These are phyloP conservation scores for Crithidia fasciculata DNA, from an alignment of 208 protist species.

Conservation along the genomic window DNA sequence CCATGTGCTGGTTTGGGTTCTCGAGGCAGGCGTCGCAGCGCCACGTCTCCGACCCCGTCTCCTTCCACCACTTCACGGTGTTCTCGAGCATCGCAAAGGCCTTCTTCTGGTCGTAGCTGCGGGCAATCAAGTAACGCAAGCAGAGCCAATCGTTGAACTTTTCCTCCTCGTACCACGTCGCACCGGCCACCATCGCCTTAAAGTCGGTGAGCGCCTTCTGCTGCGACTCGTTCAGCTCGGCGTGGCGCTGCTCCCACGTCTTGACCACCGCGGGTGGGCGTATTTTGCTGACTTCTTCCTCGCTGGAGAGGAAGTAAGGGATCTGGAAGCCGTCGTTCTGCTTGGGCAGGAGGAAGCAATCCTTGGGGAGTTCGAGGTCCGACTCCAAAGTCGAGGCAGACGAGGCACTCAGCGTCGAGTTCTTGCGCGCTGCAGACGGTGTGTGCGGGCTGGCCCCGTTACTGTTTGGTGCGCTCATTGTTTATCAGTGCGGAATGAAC, in stretches of 20 bases:
- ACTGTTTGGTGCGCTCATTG: not conserved
- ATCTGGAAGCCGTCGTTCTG: slow-evolving; percentile 84
- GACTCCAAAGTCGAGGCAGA: slow-evolving; percentile 13
- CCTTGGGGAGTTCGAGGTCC: slow-evolving; percentile 43
- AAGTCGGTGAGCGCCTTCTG: slow-evolving; percentile 42
- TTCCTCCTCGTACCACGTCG: slow-evolving; percentile 66
- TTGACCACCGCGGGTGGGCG: slow-evolving; percentile 78
- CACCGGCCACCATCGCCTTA: slow-evolving; percentile 38
- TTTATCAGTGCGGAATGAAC: too few species aligned
- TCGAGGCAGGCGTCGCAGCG: slow-evolving; percentile 59
- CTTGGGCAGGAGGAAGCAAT: slow-evolving; percentile 72
- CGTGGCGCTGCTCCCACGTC: slow-evolving; percentile 72
- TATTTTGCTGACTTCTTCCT: slow-evolving; percentile 59
- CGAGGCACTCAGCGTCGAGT: slow-evolving; percentile 1
- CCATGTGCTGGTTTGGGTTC: slow-evolving; percentile 79
- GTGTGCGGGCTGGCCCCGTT: not conserved
- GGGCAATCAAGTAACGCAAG: slow-evolving; percentile 75
- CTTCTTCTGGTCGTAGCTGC: slow-evolving; percentile 71
- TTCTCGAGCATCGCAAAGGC: slow-evolving; percentile 71
- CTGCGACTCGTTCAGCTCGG: slow-evolving; percentile 55
- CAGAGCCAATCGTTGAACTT: slow-evolving; percentile 68
- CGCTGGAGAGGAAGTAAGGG: slow-evolving; percentile 72
- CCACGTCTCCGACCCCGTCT: slow-evolving; percentile 59
- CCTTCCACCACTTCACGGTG: slow-evolving; percentile 70
- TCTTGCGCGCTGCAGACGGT: not conserved